Percentiles rank a stretch among this genome's conserved stretches.
Evolutionary conservation across 257 asterid species (phyloP).

Genomic region (Scutellaria barbata): DNA sequence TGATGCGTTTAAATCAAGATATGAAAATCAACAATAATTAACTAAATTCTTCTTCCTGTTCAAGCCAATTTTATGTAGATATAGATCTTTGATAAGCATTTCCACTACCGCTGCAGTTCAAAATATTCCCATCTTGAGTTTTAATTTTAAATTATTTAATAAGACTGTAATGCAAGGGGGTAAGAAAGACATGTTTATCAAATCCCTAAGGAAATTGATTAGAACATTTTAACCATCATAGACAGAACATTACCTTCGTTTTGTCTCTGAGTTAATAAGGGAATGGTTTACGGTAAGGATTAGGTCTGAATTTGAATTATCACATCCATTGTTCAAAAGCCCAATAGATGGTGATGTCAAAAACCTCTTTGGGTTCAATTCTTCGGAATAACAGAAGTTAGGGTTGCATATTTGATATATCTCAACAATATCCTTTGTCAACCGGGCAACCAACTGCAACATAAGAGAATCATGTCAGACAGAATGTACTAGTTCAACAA

Average conservation of each 20-base stretch:
- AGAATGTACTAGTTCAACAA: constrained; percentile 28
- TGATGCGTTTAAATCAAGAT: background rate
- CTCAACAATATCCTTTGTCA: constrained; percentile 91
- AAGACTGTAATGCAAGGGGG: constrained; percentile 29
- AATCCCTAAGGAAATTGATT: constrained; percentile 29
- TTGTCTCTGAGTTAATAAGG: constrained; percentile 70
- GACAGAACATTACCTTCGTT: constrained; percentile 66
- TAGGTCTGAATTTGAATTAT: constrained; percentile 91
- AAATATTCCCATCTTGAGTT: constrained; percentile 24
- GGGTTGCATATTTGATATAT: constrained; percentile 89
- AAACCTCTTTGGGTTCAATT: constrained; percentile 87
- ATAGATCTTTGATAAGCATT: constrained; percentile 26
- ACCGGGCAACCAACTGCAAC: constrained; percentile 87
- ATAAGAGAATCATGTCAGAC: constrained; percentile 26
- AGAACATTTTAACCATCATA: constrained; percentile 20
- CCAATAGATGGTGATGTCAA: constrained; percentile 93
- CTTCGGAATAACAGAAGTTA: constrained; percentile 75
- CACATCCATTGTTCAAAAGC: constrained; percentile 84
- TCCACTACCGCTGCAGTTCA: constrained; percentile 25
- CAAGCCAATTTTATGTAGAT: constrained; percentile 17
- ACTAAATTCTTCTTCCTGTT: background rate
- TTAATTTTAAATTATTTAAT: constrained; percentile 25
- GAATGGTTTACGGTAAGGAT: constrained; percentile 75
- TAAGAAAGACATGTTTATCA: constrained; percentile 18
- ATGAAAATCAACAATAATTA: background rate